Percentiles rank a stretch among this genome's conserved stretches.
phyloP scores from a whole-genome alignment of 2,329 filamentous ascomycete genomes.

The Apiospora rasikravindrae region DNA sequence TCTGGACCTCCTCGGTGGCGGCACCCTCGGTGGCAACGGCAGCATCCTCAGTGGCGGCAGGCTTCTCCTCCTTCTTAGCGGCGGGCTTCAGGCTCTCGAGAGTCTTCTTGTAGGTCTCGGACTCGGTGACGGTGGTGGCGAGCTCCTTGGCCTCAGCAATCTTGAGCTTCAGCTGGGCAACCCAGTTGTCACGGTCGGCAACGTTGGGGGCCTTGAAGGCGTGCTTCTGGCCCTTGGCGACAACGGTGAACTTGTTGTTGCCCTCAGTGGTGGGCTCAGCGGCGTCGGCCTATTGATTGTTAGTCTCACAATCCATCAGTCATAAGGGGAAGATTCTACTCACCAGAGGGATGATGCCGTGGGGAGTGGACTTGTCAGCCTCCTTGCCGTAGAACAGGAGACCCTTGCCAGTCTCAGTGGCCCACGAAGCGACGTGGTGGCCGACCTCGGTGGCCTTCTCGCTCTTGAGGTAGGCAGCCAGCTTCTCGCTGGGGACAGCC shows the following conservation, averaged over 20 bases:
- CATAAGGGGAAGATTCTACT: conserved; percentile 38
- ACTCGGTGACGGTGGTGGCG: conserved; percentile 73
- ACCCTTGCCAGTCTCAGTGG: conserved; percentile 91
- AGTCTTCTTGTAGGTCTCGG: conserved; percentile 87
- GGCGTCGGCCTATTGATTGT: conserved; percentile 55
- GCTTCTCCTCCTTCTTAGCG: conserved; percentile 52
- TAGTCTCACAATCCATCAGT: conserved; percentile 35
- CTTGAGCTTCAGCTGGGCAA: conserved; percentile 81
- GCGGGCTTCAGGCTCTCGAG: conserved; percentile 70
- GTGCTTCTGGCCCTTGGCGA: conserved; percentile 87
- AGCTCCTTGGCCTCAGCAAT: conserved; percentile 84
- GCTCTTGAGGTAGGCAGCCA: conserved; percentile 79
- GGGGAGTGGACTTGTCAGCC: conserved; percentile 79
- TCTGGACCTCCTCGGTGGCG: conserved; percentile 30
- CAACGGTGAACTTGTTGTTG: conserved; percentile 83
- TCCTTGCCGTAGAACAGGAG: conserved; percentile 91
- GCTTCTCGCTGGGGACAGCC: conserved; percentile 73
- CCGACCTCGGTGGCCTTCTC: conserved; percentile 81
- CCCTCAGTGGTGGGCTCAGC: conserved; percentile 78
- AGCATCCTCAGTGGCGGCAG: conserved; percentile 43
- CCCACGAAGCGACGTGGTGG: conserved; percentile 85
- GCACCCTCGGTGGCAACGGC: conserved; percentile 40
- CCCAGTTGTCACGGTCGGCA: conserved; percentile 91
- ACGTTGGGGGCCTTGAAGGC: conserved; percentile 80
- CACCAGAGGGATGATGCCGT: conserved; percentile 86